Conservation (phyloP, 2,329 filamentous ascomycete genomes). For the Exophiala dermatitidis region DNA sequence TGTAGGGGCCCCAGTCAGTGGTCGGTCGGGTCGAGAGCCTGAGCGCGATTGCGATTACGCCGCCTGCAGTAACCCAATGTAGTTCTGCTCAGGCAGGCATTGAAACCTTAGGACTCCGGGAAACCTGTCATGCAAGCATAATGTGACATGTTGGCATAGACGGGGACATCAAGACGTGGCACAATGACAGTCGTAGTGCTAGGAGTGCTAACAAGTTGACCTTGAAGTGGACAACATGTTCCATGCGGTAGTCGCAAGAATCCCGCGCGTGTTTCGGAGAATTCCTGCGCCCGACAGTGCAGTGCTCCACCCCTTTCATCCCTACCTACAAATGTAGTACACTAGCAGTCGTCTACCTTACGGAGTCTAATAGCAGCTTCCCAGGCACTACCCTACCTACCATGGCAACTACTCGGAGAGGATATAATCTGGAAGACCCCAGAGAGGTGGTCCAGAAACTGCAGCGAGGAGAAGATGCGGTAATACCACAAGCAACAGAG, state of each 20-base stretch:
- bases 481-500: too few relatives aligned
- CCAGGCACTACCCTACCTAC: too few relatives aligned
- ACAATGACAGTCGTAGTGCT: not conserved
- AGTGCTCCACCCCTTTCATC: not conserved
- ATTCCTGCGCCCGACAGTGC: not conserved
- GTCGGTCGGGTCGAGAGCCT: not conserved
- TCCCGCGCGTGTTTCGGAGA: slow-evolving; percentile 4
- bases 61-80: not conserved
- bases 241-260: not conserved
- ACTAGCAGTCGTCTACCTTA: not conserved
- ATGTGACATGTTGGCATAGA: not conserved
- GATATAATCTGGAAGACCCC: too few relatives aligned
- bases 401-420: too few relatives aligned
- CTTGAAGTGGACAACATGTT: slow-evolving; percentile 11
- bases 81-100: not conserved
- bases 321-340: not conserved
- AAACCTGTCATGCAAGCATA: not conserved
- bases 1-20: not conserved
- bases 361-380: too few relatives aligned
- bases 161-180: not conserved
- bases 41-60: not conserved
- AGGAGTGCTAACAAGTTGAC: not conserved
- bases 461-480: too few relatives aligned
- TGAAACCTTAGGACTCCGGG: not conserved
- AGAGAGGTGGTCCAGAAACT: too few relatives aligned